Evolutionary conservation across 352 stramenopile genomes (phyloP), one percentile per base, ranked within the genome.

Genomic region (Globisporangium perplexum): DNA sequence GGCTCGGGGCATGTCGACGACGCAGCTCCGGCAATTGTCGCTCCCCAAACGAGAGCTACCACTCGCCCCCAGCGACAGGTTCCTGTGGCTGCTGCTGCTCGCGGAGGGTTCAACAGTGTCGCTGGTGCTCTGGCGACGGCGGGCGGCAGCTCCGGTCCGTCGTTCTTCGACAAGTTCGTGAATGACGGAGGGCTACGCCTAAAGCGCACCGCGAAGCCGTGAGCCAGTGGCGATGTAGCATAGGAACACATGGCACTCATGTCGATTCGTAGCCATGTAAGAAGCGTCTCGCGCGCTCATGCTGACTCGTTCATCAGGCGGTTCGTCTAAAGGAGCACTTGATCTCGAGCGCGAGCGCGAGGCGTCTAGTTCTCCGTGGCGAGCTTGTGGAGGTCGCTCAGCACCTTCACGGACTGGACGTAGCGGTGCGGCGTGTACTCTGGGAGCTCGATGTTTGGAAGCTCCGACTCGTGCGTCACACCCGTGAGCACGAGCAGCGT

Each of bases 401-500:
- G 65, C 47, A 71, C 72, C 50, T 90, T 68, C 51, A 93, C 71
- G 17, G 81, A 90, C 53, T 88, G 65, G 22, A 90, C 57, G 57
- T 74, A 86, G 57, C 82, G 68, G 54, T 89, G 65, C 42, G 83
- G 83, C 38, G 83, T 63, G 52, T 88, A 79, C 23, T 72, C 42
- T 7, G 60, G 59, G 44, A 83, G 69, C 18, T 69, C 59, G 47
- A 90, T 86, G 61, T 49, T 60, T 14, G 62, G 44, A 18, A 90
- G 65, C 47, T 93, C 74, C 35, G 68, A 60, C 46, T 83, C 73
- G 28, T 69, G 63, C 28, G 83, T 91, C 53, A 90, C 74, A 20
- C 83, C 80, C 17, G 71, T 83, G 47, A 93, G 69, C 51, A 93
- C 83, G 7, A 93, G 66, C 55, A 93, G 63, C 38, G 83, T 93